These are phyloP conservation scores for Fusarium agapanthi DNA, from an alignment of 2,329 filamentous ascomycete genomes.

Conservation along the genomic window DNA sequence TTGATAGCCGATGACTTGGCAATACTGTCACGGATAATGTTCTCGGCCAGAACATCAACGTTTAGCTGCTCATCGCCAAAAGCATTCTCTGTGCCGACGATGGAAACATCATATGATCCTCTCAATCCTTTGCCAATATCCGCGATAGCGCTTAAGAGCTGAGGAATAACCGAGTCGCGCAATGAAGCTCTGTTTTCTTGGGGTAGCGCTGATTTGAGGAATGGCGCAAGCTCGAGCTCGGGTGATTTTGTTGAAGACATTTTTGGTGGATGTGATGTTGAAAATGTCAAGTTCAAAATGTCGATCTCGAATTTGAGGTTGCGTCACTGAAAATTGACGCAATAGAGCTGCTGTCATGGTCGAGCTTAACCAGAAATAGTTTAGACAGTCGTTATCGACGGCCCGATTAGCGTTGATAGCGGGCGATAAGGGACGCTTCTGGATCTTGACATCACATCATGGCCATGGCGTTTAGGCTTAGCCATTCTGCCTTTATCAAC, in stretches of 20 bases:
- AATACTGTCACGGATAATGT: conserved; percentile 56
- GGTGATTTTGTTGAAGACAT: conserved; percentile 8
- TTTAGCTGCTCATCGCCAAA: conserved; percentile 70
- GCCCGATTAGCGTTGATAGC: conserved; percentile 17
- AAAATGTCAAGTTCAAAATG: background rate
- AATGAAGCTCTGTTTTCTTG: conserved; percentile 46
- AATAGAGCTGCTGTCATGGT: background rate
- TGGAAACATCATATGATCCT: conserved; percentile 55
- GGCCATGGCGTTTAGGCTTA: background rate
- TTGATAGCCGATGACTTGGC: conserved; percentile 54
- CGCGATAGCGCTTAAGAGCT: conserved; percentile 56
- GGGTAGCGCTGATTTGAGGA: conserved; percentile 33
- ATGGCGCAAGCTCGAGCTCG: conserved; percentile 6
- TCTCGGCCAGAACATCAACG: conserved; percentile 63
- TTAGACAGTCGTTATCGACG: background rate
- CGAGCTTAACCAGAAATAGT: background rate
- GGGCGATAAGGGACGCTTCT: background rate
- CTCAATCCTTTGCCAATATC: conserved; percentile 56
- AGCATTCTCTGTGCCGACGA: conserved; percentile 60
- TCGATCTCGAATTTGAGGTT: background rate
- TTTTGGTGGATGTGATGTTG: background rate
- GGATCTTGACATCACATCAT: conserved; percentile 13
- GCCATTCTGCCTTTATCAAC: background rate
- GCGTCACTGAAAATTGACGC: conserved; percentile 33
- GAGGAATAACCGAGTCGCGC: conserved; percentile 57